Percentiles rank a stretch among this genome's conserved stretches.
These are phyloP conservation scores for Psilocybe mexicana DNA, from an alignment of 1,284 basidiomycete species.

Conservation along the genomic window DNA sequence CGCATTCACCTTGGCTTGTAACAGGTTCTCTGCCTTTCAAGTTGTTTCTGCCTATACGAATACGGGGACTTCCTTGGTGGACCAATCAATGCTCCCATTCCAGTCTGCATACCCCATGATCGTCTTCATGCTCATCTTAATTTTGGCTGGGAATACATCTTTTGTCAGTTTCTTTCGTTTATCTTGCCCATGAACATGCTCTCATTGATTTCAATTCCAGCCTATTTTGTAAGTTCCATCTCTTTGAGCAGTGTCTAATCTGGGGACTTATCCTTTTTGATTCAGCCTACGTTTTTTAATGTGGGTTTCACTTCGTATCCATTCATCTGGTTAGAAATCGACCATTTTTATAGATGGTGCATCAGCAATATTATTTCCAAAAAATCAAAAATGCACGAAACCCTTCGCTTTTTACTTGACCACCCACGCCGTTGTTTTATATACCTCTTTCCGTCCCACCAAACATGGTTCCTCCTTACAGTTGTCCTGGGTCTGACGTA, in stretches of 20 bases:
- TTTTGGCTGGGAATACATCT: conserved; percentile 90
- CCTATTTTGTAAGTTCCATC: conserved; percentile 65
- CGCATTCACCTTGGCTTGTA: neutral
- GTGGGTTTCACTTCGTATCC: conserved; percentile 36
- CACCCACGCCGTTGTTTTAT: conserved; percentile 96
- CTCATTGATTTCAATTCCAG: conserved; percentile 35
- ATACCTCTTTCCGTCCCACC: conserved; percentile 93
- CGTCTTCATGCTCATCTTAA: conserved; percentile 60
- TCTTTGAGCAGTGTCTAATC: neutral
- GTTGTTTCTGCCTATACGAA: conserved; percentile 89
- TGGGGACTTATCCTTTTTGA: neutral
- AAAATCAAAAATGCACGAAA: conserved; percentile 70
- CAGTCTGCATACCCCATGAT: conserved; percentile 85
- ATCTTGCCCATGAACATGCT: neutral
- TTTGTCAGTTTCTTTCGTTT: conserved; percentile 61
- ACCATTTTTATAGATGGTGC: conserved; percentile 59
- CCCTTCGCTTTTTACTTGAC: conserved; percentile 89
- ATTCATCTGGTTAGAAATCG: neutral
- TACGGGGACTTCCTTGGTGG: conserved; percentile 87
- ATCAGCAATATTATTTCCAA: conserved; percentile 64
- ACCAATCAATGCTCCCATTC: conserved; percentile 88
- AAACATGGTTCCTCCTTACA: conserved; percentile 89
- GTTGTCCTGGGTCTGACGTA: conserved; percentile 73
- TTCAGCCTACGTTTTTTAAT: conserved; percentile 64
- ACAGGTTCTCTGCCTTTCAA: conserved; percentile 87